Evolutionary conservation across 179 eudicot genomes (phyloP), one percentile per base, ranked within the genome.

Genomic region (Beta lomatogona): DNA sequence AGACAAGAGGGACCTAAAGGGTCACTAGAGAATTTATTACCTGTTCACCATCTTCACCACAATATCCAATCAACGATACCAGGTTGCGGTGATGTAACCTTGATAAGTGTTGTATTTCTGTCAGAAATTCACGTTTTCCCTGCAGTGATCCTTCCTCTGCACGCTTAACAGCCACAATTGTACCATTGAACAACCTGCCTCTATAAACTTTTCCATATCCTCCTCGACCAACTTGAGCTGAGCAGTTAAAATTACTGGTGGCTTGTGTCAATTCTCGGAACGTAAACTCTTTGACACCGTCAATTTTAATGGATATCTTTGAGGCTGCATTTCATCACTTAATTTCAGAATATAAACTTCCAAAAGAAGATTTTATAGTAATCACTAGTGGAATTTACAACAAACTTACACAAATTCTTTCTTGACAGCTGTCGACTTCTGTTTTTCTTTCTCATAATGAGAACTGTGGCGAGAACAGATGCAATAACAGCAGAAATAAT

Each of bases 201-300:
- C 77, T 87, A 75, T 90, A 91, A 70, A 91, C 97, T 69, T 88
- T 91, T 75, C 97, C 97, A 80, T 93, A 93, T 73, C 97, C 97
- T 83, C 97, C 97, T 85, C 84, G 87, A n/a, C 97, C 97, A 79
- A 93, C 86, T 86, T 90, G 88, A 69, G 84, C 61, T 41, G 91
- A 88, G 68, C 52, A 53, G 69, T 73, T 79, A 71, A 93, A 93
- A 69, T 81, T 81, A 69, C 86, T 50, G 72, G 97, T 90, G 65
- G 92, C 95, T 50, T 52, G 79, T 79, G 90, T 83, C 90, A 93
- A 77, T 85, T 93, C 95, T 81, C 87, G 87, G 75, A 85, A 92
- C 61, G 86, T 84, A 85, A 90, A 93, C 57, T 89, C 91, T 85
- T 82, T 93, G 81, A 92, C 91, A 55, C 93, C 95, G 52, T 93